A percentile compares a stretch with the other conserved stretches of the same genome.
Evolutionary conservation across 2,329 filamentous ascomycete genomes (phyloP).

Genomic region (Alternaria triticimaculans): DNA sequence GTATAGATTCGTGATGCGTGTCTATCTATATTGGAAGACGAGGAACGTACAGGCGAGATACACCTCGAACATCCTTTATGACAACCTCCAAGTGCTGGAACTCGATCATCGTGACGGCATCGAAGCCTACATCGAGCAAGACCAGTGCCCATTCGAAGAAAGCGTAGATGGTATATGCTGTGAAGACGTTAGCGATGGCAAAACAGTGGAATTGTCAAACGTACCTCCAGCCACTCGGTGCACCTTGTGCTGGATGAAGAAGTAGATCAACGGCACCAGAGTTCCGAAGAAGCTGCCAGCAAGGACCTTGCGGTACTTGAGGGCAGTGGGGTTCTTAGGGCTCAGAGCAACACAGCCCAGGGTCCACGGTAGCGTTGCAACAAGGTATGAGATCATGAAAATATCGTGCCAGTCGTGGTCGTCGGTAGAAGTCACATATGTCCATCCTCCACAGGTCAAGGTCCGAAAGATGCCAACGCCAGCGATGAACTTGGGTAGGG

Average conservation of each 20-base stretch:
- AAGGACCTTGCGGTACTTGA: conserved; percentile 88
- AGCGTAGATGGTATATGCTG: conserved; percentile 95
- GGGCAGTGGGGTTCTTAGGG: conserved; percentile 79
- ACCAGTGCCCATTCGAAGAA: conserved; percentile 98
- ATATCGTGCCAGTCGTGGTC: conserved; percentile 99
- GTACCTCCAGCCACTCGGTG: conserved; percentile 91
- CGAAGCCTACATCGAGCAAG: conserved; percentile 93
- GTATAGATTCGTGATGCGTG: conserved; percentile 46
- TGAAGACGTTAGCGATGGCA: conserved; percentile 27
- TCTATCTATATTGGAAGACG: conserved; percentile 87
- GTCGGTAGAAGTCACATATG: conserved; percentile 97
- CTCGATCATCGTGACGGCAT: conserved; percentile 91
- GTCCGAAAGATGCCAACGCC: conserved; percentile 84
- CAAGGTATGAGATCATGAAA: conserved; percentile 98
- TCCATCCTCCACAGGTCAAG: conserved; percentile 95
- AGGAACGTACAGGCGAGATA: conserved; percentile 97
- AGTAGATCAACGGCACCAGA: conserved; percentile 89
- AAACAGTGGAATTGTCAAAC: conserved; percentile 35
- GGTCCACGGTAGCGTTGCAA: conserved; percentile 95
- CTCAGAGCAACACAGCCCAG: conserved; percentile 87
- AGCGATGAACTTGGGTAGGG: conserved; percentile 81
- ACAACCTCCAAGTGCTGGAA: conserved; percentile 88
- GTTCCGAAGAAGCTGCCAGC: conserved; percentile 88
- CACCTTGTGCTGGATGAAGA: conserved; percentile 98
- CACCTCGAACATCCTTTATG: conserved; percentile 85